Base-by-base conservation (phyloP, 2,329 filamentous ascomycete genomes). In the Zelopaecilomyces penicillatus region DNA sequence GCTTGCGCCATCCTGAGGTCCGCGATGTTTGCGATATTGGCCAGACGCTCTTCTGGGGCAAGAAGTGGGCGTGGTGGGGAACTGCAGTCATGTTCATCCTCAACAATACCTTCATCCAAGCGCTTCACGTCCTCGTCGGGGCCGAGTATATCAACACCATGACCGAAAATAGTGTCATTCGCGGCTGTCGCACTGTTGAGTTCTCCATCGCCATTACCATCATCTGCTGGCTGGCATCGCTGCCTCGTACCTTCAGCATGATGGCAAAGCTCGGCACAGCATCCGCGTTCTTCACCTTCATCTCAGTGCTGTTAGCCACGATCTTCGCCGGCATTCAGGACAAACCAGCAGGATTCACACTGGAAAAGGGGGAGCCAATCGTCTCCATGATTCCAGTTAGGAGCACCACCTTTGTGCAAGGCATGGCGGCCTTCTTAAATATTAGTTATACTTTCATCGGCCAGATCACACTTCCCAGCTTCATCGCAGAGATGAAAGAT, bases 361-460 rank as follows among this genome's bases (percentile, higher is more conserved):
- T 73, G 0, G 68, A 69, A 19, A 52, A 53, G 19, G 87, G 87
- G 1, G 73, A 80, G 5, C 83, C 85, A 0, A 73, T 77, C 6
- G 82, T 93, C 5, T 79, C 81, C 0, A 80, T 80, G 0, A 60
- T 90, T 19, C 85, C 89, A 0, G 65, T 80, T 3, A 64, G 71
- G 3, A 78, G 82, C 12, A 94, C 87, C 0, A 85, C 84, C 0
- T 95, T 94, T 54, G 86, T 95, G 4, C 70, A 75, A 3, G 89
- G 83, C 26, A 83, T 95, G 74, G 88, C 82, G 43, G 90, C 90
- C 0, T 95, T 95, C 65, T 75, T 96, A 62, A 96, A 96, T 66
- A 96, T 96, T 60, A 87, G 83, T 66, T 96, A 95, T 63, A 95
- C 90, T 0, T 95, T 96, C 60, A 95, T 96, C 54, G 90, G 90